phyloP scores from a whole-genome alignment of 768 basidiomycete species.

The Zangia roseola region DNA sequence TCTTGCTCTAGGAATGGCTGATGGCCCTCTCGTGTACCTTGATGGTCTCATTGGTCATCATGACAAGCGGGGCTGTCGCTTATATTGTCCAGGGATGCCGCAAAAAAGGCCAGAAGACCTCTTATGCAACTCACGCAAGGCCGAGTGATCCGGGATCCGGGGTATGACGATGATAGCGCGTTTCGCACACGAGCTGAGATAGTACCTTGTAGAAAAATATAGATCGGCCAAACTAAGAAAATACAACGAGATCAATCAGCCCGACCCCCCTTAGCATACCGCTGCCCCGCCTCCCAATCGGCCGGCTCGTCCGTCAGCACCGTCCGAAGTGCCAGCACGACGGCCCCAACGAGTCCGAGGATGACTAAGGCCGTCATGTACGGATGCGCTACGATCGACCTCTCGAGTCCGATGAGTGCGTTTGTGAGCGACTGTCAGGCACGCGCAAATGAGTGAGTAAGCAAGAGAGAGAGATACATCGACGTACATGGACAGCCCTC shows the following conservation, averaged over 20 bases:
- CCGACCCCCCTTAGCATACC: conserved; percentile 18
- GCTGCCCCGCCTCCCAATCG: conserved; percentile 13
- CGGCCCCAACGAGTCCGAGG: conserved; percentile 1
- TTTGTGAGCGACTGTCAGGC: conserved; percentile 19
- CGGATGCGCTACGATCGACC: conserved; percentile 17
- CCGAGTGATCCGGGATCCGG: too few relatives aligned
- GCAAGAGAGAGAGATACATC: conserved; percentile 4
- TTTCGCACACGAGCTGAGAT: too few relatives aligned
- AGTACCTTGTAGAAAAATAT: too few relatives aligned
- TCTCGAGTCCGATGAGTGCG: conserved; percentile 8
- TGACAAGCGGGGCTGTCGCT: too few relatives aligned
- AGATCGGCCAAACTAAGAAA: too few relatives aligned
- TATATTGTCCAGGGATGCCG: too few relatives aligned
- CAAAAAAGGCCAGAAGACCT: too few relatives aligned
- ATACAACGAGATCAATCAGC: conserved; percentile 21
- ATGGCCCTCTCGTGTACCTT: too few relatives aligned
- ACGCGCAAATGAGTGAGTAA: not conserved
- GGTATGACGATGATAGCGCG: too few relatives aligned
- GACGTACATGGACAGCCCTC: conserved; percentile 58
- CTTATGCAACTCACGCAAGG: too few relatives aligned
- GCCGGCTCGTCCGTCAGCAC: conserved; percentile 16
- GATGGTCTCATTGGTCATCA: too few relatives aligned
- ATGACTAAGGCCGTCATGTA: conserved; percentile 14
- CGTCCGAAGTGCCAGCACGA: conserved; percentile 15
- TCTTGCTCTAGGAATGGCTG: too few relatives aligned